Conservation (phyloP, 768 basidiomycete species). For the Lactarius trivialis region DNA sequence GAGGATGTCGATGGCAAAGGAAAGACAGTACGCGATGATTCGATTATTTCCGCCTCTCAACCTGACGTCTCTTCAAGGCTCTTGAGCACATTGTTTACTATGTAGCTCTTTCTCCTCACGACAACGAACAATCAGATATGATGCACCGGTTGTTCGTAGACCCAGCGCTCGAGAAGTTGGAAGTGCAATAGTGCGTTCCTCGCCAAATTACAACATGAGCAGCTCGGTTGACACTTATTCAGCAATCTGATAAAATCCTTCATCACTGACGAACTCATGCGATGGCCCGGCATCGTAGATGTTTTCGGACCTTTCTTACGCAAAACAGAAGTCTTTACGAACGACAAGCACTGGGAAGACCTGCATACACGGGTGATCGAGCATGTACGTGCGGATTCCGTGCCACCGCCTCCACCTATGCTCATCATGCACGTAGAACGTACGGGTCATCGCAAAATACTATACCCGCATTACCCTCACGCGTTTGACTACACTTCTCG, state of each 20-base stretch:
- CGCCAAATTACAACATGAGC: background rate
- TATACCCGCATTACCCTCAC: slow-evolving; percentile 87
- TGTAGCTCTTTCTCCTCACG: slow-evolving; percentile 86
- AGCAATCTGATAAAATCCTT: slow-evolving; percentile 95
- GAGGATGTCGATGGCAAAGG: slow-evolving; percentile 68
- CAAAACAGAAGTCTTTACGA: slow-evolving; percentile 73
- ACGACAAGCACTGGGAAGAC: slow-evolving; percentile 85
- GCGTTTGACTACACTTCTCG: slow-evolving; percentile 80
- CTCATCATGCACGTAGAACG: slow-evolving; percentile 53
- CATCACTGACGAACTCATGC: slow-evolving; percentile 86
- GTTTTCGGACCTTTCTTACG: slow-evolving; percentile 83
- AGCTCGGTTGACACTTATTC: slow-evolving; percentile 22
- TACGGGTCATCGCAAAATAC: slow-evolving; percentile 90
- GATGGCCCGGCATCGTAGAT: slow-evolving; percentile 90
- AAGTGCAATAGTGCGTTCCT: slow-evolving; percentile 67
- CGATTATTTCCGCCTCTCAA: background rate
- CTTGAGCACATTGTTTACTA: slow-evolving; percentile 95
- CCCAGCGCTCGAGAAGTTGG: slow-evolving; percentile 71
- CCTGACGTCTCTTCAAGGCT: slow-evolving; percentile 44
- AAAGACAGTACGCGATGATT: slow-evolving; percentile 44
- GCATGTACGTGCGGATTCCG: slow-evolving; percentile 56
- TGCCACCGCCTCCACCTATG: background rate
- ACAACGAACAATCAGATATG: slow-evolving; percentile 98
- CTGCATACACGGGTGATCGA: slow-evolving; percentile 94
- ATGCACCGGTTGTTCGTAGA: slow-evolving; percentile 79